These are phyloP conservation scores for Neurospora sp. DNA, from an alignment of 2,329 filamentous ascomycete species.

Conservation along the genomic window DNA sequence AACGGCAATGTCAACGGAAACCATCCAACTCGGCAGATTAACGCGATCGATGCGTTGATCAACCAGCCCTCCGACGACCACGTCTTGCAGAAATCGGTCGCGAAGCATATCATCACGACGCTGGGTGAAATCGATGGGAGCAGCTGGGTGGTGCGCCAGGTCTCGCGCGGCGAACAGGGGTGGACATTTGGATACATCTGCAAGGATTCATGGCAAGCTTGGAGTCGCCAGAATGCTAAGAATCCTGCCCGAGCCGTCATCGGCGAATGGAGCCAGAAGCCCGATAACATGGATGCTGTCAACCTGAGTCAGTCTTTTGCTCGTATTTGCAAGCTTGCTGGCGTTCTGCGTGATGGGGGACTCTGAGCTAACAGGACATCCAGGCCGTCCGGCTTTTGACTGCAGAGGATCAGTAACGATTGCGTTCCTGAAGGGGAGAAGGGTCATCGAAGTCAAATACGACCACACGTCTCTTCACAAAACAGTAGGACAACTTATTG, in stretches of 20 bases:
- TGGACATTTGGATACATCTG: conserved; percentile 47
- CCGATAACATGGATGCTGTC: conserved; percentile 23
- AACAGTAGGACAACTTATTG: conserved; percentile 41
- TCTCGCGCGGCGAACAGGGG: conserved; percentile 35
- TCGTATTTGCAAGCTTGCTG: neutral
- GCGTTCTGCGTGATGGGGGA: neutral
- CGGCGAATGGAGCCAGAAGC: conserved; percentile 38
- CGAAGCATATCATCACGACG: conserved; percentile 36
- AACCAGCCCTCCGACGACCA: conserved; percentile 41
- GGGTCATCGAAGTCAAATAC: conserved; percentile 42
- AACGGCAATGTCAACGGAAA: conserved; percentile 8
- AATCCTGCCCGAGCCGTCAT: conserved; percentile 30
- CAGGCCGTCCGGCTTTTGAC: conserved; percentile 49
- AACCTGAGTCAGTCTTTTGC: conserved; percentile 24
- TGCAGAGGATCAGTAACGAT: conserved; percentile 43
- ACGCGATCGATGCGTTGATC: conserved; percentile 35
- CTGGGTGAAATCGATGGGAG: conserved; percentile 38
- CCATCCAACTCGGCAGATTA: conserved; percentile 29
- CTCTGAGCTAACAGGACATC: conserved; percentile 7
- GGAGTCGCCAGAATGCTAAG: conserved; percentile 38
- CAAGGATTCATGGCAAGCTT: conserved; percentile 40
- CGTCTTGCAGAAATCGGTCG: conserved; percentile 37
- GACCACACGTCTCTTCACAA: conserved; percentile 48
- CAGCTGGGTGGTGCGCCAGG: conserved; percentile 36
- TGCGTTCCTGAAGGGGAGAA: conserved; percentile 37